Percentiles rank a stretch among this genome's conserved stretches.
These are phyloP conservation scores for Fusarium irregulare DNA, from an alignment of 2,329 filamentous ascomycete genomes.

Conservation along the genomic window DNA sequence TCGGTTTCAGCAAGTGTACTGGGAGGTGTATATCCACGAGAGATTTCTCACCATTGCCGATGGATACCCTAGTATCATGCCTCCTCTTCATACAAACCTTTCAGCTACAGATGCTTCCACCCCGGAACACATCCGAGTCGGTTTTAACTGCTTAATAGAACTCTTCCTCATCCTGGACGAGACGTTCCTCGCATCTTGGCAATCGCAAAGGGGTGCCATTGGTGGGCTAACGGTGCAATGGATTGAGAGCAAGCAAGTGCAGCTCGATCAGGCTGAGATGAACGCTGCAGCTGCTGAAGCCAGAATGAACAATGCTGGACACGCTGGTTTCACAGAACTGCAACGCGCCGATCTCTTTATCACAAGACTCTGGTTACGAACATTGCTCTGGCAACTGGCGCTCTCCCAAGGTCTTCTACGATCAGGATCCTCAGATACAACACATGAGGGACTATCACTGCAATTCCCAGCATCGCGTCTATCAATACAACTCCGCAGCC, in stretches of 20 bases:
- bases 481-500: slow-evolving; percentile 53
- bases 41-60: slow-evolving; percentile 65
- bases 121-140: slow-evolving; percentile 51
- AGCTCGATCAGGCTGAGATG: slow-evolving; percentile 54
- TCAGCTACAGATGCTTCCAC: slow-evolving; percentile 50
- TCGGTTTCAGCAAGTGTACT: slow-evolving; percentile 61
- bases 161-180: slow-evolving; percentile 55
- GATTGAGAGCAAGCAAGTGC: slow-evolving; percentile 55
- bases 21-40: slow-evolving; percentile 67
- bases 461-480: slow-evolving; percentile 55
- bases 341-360: slow-evolving; percentile 56
- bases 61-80: slow-evolving; percentile 55
- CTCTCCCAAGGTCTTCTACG: slow-evolving; percentile 54
- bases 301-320: slow-evolving; percentile 42
- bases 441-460: slow-evolving; percentile 54
- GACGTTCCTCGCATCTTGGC: slow-evolving; percentile 54
- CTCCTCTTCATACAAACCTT: slow-evolving; percentile 48
- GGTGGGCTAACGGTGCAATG: slow-evolving; percentile 51
- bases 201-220: slow-evolving; percentile 46
- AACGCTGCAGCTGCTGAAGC: slow-evolving; percentile 47
- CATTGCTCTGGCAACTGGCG: slow-evolving; percentile 56
- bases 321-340: slow-evolving; percentile 51
- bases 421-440: slow-evolving; percentile 48
- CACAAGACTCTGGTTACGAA: slow-evolving; percentile 56
- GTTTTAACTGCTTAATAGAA: slow-evolving; percentile 53